These are phyloP conservation scores for Camillea tinctor DNA, from an alignment of 2,329 filamentous ascomycete genomes.

Conservation along the genomic window DNA sequence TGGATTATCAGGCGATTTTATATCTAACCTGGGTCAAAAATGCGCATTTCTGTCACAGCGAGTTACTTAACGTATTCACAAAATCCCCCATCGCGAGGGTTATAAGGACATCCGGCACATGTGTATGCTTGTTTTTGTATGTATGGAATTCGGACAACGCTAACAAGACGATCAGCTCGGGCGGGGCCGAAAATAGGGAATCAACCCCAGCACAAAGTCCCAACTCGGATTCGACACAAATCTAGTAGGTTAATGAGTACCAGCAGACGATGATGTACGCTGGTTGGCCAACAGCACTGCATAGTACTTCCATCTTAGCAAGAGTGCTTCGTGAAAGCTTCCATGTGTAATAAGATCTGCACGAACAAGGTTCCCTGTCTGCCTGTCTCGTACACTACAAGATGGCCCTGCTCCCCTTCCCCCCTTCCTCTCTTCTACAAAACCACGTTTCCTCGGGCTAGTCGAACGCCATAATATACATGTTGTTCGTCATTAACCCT, in stretches of 20 bases:
- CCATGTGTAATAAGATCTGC: conserved; percentile 20
- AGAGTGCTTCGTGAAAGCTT: conserved; percentile 10
- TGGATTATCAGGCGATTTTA: neutral
- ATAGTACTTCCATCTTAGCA: neutral
- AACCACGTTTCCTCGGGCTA: conserved; percentile 8
- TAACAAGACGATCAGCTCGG: neutral
- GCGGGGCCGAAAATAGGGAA: neutral
- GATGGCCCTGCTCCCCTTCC: neutral
- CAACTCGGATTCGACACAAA: neutral
- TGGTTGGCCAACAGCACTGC: neutral
- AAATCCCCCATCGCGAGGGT: neutral
- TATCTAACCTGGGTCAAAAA: neutral
- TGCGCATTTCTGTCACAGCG: neutral
- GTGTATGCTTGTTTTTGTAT: neutral
- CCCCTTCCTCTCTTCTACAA: no score
- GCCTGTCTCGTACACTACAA: conserved; percentile 5
- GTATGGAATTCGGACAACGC: neutral
- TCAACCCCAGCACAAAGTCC: neutral
- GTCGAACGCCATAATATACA: conserved; percentile 8
- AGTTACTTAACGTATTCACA: neutral
- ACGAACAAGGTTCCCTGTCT: conserved; percentile 8
- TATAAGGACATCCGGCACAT: neutral
- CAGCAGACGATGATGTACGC: neutral
- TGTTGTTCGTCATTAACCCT: conserved; percentile 1
- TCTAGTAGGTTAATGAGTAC: neutral